Evolutionary conservation across 495 filamentous ascomycete genomes (phyloP), one percentile per base, ranked within the genome.

Genomic region (Talaromyces wortmannii): DNA sequence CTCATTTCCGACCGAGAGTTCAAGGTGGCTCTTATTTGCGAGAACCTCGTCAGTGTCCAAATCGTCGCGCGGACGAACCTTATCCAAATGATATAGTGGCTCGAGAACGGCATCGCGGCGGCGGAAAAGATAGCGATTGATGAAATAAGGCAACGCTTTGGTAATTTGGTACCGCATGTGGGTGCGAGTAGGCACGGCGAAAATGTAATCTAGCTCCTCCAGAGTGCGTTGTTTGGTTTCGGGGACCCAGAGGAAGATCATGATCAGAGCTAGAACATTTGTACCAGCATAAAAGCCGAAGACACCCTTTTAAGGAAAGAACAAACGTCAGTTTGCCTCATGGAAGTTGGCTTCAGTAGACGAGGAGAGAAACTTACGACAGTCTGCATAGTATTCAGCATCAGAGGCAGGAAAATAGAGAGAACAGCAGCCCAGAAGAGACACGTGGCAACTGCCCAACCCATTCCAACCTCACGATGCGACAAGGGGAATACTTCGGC

Each of bases 131-230:
- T 81, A 88, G 31, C 82, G 75, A 65, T 83, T 84, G 64, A 88
- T 61, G 78, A 82, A 92, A 71, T 79, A 92, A 1, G 83, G 82
- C n/a, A 89, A 69, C 4, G 73, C 81, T 57, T 81, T 75, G 52
- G 65, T 78, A 31, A 82, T 31, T 69, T 94, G 87, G 63, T 90
- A 89, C 32, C 57, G 57, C 62, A 79, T 79, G 63, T 89, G 86
- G 36, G 74, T 75, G 45, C 77, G 61, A 23, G 80, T 86, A 0
- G 85, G 85, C 11, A 90, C 86, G 7, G 82, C 86, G 57, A 90
- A 95, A 53, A 95, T 82, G 63, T 91, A 90, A 69, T 95, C 89
- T 40, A 95, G 74, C 64, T 95, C 90, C 67, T 95, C 89, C 11
- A 92, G 79, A 5, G 87, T 89, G 31, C 81, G 78, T 63, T 89